A percentile compares a stretch with the other conserved stretches of the same genome.
Conservation (phyloP, 306 rosid species). For the Hippophae rhamnoides region DNA sequence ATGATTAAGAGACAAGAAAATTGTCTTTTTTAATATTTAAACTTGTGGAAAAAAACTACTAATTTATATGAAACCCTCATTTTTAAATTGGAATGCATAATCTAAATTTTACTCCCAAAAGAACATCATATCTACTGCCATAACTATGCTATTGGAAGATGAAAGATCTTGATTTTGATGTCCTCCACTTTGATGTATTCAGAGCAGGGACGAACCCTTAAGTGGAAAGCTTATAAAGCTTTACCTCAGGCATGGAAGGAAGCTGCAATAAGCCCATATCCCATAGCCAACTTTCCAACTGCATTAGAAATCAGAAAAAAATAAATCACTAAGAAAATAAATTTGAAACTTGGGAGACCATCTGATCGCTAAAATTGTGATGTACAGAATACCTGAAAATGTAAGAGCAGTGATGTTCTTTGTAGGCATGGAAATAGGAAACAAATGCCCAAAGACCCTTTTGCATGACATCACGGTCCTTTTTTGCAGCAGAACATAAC, state of each 20-base stretch:
- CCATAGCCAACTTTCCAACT: slow-evolving; percentile 88
- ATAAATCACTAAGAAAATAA: slow-evolving; percentile 5
- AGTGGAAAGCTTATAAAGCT: slow-evolving; percentile 56
- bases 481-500: slow-evolving; percentile 63
- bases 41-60: background rate
- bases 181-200: slow-evolving; percentile 62
- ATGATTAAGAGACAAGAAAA: too few relatives aligned
- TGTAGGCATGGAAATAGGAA: slow-evolving; percentile 81
- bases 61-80: background rate
- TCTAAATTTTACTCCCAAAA: too few relatives aligned
- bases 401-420: slow-evolving; percentile 79
- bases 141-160: background rate
- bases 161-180: slow-evolving; percentile 45
- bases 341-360: slow-evolving; percentile 5
- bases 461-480: slow-evolving; percentile 92
- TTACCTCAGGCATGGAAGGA: slow-evolving; percentile 78
- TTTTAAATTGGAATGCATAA: too few relatives aligned
- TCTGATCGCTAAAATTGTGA: slow-evolving; percentile 21
- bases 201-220: slow-evolving; percentile 67
- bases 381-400: slow-evolving; percentile 27
- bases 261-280: slow-evolving; percentile 83
- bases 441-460: slow-evolving; percentile 85
- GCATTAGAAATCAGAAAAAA: slow-evolving; percentile 11
- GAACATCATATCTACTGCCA: background rate
- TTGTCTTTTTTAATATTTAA: too few relatives aligned